A percentile compares a stretch with the other conserved stretches of the same genome.
Conservation (phyloP, 805 yeast genomes). For the Saturnispora gosingensis region DNA sequence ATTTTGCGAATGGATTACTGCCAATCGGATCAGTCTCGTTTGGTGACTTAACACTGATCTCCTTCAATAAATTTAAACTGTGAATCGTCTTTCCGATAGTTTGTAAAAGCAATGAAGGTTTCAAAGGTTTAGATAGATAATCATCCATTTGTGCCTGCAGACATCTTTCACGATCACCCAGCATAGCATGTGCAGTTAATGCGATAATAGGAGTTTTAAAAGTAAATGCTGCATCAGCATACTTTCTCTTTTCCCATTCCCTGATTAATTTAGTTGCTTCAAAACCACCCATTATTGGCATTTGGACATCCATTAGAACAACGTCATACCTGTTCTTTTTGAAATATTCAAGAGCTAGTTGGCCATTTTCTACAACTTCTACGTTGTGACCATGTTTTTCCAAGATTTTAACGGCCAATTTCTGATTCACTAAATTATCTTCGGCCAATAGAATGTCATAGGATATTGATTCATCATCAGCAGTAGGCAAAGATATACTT, state of each 20-base stretch:
- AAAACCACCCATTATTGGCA: slow-evolving; percentile 95
- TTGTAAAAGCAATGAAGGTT: slow-evolving; percentile 73
- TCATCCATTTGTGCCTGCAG: slow-evolving; percentile 90
- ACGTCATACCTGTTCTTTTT: slow-evolving; percentile 63
- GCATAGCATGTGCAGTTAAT: slow-evolving; percentile 88
- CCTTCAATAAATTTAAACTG: slow-evolving; percentile 53
- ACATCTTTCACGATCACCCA: slow-evolving; percentile 84
- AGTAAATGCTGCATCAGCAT: slow-evolving; percentile 50
- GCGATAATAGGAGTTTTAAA: slow-evolving; percentile 84
- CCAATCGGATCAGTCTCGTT: neutral
- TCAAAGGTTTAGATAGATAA: slow-evolving; percentile 78
- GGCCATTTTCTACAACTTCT: slow-evolving; percentile 79
- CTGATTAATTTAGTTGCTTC: slow-evolving; percentile 83
- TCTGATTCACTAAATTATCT: slow-evolving; percentile 81
- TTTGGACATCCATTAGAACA: slow-evolving; percentile 86
- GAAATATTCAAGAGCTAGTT: slow-evolving; percentile 72
- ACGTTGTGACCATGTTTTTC: slow-evolving; percentile 82
- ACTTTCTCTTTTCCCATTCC: slow-evolving; percentile 80
- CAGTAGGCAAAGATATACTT: slow-evolving; percentile 69
- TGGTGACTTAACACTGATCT: slow-evolving; percentile 17
- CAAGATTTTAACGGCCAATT: slow-evolving; percentile 73
- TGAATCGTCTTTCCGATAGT: slow-evolving; percentile 80
- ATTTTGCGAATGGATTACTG: slow-evolving; percentile 6
- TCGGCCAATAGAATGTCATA: slow-evolving; percentile 75
- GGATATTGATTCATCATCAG: slow-evolving; percentile 67